phyloP scores from a whole-genome alignment of 768 basidiomycete species.

The Tephrocybe sp. region DNA sequence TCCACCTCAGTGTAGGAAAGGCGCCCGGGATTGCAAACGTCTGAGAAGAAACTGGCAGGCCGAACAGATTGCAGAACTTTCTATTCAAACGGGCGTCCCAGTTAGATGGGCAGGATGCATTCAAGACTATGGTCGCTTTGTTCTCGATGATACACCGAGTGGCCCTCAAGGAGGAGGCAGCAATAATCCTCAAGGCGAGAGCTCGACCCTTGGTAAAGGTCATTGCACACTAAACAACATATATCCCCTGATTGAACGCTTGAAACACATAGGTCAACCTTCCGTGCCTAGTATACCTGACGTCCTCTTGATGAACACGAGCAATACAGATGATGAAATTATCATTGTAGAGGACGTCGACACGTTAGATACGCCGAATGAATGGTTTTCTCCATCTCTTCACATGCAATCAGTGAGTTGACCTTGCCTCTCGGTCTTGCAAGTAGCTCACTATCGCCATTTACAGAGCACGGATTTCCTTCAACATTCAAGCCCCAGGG shows the following conservation, averaged over 20 bases:
- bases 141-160: not conserved
- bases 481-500: not conserved
- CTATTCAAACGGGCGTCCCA: slow-evolving; percentile 1
- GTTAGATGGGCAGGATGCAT: slow-evolving; percentile 3
- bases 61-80: slow-evolving; percentile 4
- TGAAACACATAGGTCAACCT: not conserved
- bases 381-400: not conserved
- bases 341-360: slow-evolving; percentile 7
- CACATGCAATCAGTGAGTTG: not conserved
- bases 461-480: not conserved
- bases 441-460: not conserved
- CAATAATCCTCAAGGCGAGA: not conserved
- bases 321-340: slow-evolving; percentile 6
- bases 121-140: slow-evolving; percentile 2
- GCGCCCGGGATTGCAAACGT: slow-evolving; percentile 2
- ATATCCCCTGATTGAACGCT: too few relatives aligned
- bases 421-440: not conserved
- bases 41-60: slow-evolving; percentile 7
- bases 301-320: not conserved
- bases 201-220: too few relatives aligned
- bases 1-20: slow-evolving; percentile 10
- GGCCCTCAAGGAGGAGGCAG: not conserved
- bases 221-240: too few relatives aligned
- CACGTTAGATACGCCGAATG: not conserved
- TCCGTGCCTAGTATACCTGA: too few relatives aligned